Evolutionary conservation across 306 rosid species (phyloP), one percentile per base, ranked within the genome.

Genomic region (Inga laurina): DNA sequence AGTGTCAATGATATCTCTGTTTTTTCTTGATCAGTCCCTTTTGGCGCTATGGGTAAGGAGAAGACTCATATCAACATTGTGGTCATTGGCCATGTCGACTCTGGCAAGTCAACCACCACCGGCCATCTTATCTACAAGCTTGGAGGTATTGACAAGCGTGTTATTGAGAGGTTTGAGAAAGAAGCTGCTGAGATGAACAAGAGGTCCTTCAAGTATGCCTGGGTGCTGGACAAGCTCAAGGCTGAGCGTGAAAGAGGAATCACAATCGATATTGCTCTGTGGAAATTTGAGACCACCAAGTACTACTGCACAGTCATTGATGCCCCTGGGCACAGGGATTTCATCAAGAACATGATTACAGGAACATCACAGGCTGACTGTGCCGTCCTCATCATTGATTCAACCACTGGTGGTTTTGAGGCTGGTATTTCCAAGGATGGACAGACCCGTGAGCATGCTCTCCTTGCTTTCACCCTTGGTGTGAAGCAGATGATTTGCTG

Each of bases 151-250:
- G 98, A 94, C 89, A 94, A 93, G 91, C 98, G 97, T 91, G 98
- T 94, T 7, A 94, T 94, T 4, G 97, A 94, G 82, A 90, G 97
- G 74, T 94, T 94, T 2, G 98, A 94, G 91, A 94, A 93, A 43
- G 97, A 94, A 85, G 98, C 98, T 75, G 91, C 97, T 69, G 98
- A 92, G 92, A 94, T 94, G 98, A 94, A 94, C 93, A 94, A 94
- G 89, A 80, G 98, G 54, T 94, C 98, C 0, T 94, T 94, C 93
- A 94, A 94, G 93, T 94, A 94, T 74, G 98, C 98, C 0, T 94
- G 98, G 98, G 97, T 94, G 77, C 89, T 94, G 32, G 98, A 94
- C 94, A 94, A 94, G 88, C 94, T 94, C 9, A 93, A 94, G 94
- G 98, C 98, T 3, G 98, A 94, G 85, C 98, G 97, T 78, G 98